Base-by-base conservation (phyloP, 2,329 filamentous ascomycete genomes). In the Epicoccum nigrum region DNA sequence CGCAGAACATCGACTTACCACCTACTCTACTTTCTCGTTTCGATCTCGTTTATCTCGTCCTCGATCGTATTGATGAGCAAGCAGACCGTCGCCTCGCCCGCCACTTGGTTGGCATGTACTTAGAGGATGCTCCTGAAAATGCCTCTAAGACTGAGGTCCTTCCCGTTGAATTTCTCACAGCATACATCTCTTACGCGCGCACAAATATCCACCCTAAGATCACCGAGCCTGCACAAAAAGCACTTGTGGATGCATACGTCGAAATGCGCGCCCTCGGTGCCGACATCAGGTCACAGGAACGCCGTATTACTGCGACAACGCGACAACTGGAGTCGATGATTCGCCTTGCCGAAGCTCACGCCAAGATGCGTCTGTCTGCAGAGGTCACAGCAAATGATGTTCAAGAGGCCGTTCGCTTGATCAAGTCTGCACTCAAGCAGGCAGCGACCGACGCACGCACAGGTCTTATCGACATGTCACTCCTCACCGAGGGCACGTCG, bases 241-340 rank as follows among this genome's bases (percentile, higher is more conserved):
- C 92, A 42, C 86, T 99, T 3, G 88, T 95, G 1, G 83, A 89
- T 33, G 85, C 91, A 23, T 99, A 99, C 70, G 89, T 97, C 37
- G 89, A 88, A 54, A 97, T 99, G 91, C 92, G 94, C 59, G 90
- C 92, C 68, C 86, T 99, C 0, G 94, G 94, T 55, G 76, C 79
- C 34, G 79, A 81, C 53, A 75, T 81, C 17, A 90, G 93, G 40
- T 83, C 92, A 2, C 85, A 90, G 3, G 95, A 99, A 75, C 93
- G 95, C 74, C 90, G 94, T 61, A 99, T 99, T 77, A 99, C 94
- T 0, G 94, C 94, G 32, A 99, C 94, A 3, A 99, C 95, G 0
- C 86, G 94, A 70, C 94, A 99, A 76, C 82, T 99, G 5, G 95
- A 99, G 77, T 94, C 89, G 37, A 99, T 99, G 95, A 97, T 99